Conservation (phyloP, 2,329 filamentous ascomycete genomes). For the Falciphora oryzae region DNA sequence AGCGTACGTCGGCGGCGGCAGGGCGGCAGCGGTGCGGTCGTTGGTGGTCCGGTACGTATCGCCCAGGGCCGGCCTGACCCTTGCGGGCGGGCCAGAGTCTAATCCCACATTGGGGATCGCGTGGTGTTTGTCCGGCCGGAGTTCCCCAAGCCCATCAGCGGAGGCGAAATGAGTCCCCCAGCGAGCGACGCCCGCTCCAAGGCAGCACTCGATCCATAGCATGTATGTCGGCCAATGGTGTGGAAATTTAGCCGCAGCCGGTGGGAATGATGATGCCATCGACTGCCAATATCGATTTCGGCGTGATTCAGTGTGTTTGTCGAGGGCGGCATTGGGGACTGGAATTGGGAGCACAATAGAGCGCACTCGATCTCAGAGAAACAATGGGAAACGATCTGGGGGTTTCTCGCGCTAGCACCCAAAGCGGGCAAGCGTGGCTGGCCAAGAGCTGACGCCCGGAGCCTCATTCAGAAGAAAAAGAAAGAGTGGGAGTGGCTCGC, state of each 20-base stretch:
- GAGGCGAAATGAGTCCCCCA: slow-evolving; percentile 5
- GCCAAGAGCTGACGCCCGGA: background rate
- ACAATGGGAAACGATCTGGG: background rate
- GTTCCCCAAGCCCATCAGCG: slow-evolving; percentile 4
- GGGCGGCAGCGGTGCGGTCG: background rate
- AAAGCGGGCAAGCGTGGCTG: background rate
- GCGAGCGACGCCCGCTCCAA: background rate
- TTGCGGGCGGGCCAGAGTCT: slow-evolving; percentile 1
- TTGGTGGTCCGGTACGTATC: background rate
- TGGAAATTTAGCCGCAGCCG: background rate
- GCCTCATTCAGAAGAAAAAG: background rate
- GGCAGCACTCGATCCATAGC: background rate
- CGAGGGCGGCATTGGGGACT: background rate
- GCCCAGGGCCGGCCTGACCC: background rate
- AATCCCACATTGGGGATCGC: slow-evolving; percentile 4
- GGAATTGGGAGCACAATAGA: background rate
- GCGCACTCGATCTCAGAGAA: background rate
- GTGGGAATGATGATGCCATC: background rate
- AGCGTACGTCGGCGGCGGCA: background rate
- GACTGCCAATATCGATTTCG: background rate
- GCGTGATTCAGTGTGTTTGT: background rate
- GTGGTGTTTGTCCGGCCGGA: slow-evolving; percentile 7
- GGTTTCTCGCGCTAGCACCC: background rate
- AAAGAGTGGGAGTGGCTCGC: background rate
- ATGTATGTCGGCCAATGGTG: background rate